Evolutionary conservation across 2,329 filamentous ascomycete species (phyloP), one percentile per base, ranked within the genome.

Genomic region (Nothopassalora personata): DNA sequence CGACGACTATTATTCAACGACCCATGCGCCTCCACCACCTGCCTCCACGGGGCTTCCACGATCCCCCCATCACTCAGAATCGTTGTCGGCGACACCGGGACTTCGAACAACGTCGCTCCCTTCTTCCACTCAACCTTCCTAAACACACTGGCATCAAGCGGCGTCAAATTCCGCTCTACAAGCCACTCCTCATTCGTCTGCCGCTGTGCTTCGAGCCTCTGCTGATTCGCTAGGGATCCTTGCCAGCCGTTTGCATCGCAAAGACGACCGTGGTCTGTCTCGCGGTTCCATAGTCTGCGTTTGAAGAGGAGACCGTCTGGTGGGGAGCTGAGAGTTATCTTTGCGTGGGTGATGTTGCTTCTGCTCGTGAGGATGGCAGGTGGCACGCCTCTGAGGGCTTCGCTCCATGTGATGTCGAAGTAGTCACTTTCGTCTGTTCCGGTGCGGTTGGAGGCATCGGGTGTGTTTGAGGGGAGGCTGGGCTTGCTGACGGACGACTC

Each of bases 221-320:
- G 4, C n/a, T 53, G 30, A 9, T 53, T 53, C 31, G 9, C 18
- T 10, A 36, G 30, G 5, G 50, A 53, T 30, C 50, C 50, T 27
- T 53, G 50, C 50, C 31, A 53, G 50, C 50, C 50, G 33, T 53
- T 27, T 13, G 50, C 30, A n/a, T 53, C 50, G 31, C 28, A 33
- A 1, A 36, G 33, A 4, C 30, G 50, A n/a, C 50, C 50, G 30
- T 36, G 36, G 10, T 53, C 50, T 15, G 50, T 33, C 15, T 53
- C 50, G 8, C 31, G 8, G n/a, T 33, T 53, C 50, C 50, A 53
- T 10, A 39, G 18, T 34, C 50, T 30, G 7, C 50, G 50, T 19
- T 39, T 33, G 50, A 23, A 33, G n/a, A 53, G 50, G 30, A 53
- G 50, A 9, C 50, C 36, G 13, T 11, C n/a, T 4, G 36, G 28